Evolutionary conservation across 495 filamentous ascomycete species (phyloP), one percentile per base, ranked within the genome.

Genomic region (Chaetomium tenue): DNA sequence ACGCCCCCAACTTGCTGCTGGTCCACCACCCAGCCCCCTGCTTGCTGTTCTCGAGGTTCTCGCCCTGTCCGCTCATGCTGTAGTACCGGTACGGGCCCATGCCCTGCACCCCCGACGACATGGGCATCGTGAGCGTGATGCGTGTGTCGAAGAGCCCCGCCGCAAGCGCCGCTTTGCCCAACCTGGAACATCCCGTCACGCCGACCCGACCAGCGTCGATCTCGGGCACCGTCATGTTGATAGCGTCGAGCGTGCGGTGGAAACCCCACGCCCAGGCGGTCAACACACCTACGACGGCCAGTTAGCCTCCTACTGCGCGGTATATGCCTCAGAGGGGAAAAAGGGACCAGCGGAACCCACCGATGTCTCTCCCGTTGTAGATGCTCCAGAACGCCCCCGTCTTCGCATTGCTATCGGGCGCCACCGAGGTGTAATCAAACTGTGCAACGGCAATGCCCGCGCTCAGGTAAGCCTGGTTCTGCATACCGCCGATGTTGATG

Each of bases 191-290:
- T 0, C 81, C 82, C 2, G 81, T 84, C 42, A 83, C 81, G 52
- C 81, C 81, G 8, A 79, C 78, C 26, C 77, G 77, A 15, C 40
- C 76, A 11, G 72, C 37, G 70, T 83, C 76, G 68, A 83, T 83
- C 63, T 83, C 82, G 0, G 78, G 77, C 0, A 79, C 80, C 1
- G 76, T 80, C 20, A 75, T 70, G 68, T 80, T 78, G 47, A 83
- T 73, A 5, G 77, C 81, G 74, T 84, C 81, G 52, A 83, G 79
- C 5, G 78, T 77, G 39, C 79, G 75, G 67, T 83, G 81, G 73
- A 84, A 83, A 28, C 80, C 80, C 81, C 81, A 84, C 18, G 79
- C 81, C 81, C 81, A 83, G 15, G 81, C 81, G 2, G 80, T 81
- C 37, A 84, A 66, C 44, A 78, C 74, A 53, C 81, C 81, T 83